These are phyloP conservation scores for Amoeboaphelidium protococcarum DNA, from an alignment of 371 early-diverging fungal genomes.

Conservation along the genomic window DNA sequence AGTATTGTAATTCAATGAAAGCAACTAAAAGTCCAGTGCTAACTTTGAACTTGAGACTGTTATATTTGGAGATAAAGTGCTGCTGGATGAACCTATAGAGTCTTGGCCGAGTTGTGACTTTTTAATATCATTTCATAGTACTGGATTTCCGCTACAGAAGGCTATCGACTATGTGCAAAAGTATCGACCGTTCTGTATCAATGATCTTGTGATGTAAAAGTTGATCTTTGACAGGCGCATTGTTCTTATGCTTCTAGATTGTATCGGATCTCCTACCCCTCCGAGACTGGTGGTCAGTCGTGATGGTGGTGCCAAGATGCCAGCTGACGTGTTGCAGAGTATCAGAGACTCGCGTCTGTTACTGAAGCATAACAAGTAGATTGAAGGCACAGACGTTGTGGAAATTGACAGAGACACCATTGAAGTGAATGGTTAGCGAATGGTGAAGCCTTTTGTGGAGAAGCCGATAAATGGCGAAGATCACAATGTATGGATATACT, in stretches of 20 bases:
- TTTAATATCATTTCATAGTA: slow-evolving; percentile 84
- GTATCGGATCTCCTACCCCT: slow-evolving; percentile 66
- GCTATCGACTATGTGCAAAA: slow-evolving; percentile 64
- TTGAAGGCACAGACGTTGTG: slow-evolving; percentile 12
- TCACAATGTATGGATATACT: slow-evolving; percentile 93
- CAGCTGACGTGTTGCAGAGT: slow-evolving; percentile 3
- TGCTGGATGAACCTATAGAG: slow-evolving; percentile 75
- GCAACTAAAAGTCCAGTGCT: too few relatives aligned
- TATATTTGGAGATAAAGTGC: slow-evolving; percentile 85
- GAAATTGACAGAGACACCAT: slow-evolving; percentile 45
- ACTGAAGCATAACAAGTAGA: slow-evolving; percentile 18
- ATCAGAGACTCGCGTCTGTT: slow-evolving; percentile 17
- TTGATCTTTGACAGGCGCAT: slow-evolving; percentile 73
- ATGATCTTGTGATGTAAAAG: slow-evolving; percentile 70
- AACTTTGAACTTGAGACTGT: slow-evolving; percentile 54
- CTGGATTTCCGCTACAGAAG: slow-evolving; percentile 80
- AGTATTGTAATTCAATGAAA: too few relatives aligned
- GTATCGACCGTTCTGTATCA: slow-evolving; percentile 62
- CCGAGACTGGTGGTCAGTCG: slow-evolving; percentile 25
- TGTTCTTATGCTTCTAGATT: slow-evolving; percentile 56
- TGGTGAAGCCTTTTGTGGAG: slow-evolving; percentile 88
- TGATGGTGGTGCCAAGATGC: slow-evolving; percentile 1
- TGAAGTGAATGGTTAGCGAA: slow-evolving; percentile 25
- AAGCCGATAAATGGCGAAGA: slow-evolving; percentile 91
- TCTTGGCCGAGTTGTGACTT: slow-evolving; percentile 92